Evolutionary conservation across 257 asterid genomes (phyloP), one percentile per base, ranked within the genome.

Genomic region (Scutellaria barbata): DNA sequence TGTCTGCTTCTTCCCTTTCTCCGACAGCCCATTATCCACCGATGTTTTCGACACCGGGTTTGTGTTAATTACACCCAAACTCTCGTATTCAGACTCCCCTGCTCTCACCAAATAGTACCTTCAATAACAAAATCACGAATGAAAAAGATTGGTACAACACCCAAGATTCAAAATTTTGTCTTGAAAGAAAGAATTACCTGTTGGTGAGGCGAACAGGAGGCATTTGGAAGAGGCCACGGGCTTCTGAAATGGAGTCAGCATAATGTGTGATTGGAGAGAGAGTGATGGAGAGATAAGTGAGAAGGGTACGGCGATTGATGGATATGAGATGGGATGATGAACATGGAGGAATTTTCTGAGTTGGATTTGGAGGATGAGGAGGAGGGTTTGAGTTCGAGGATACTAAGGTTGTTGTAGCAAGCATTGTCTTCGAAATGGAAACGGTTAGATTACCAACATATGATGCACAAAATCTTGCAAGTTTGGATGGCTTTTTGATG

Each of bases 191-290:
- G 4, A 13, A 42, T 40, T 73, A 90, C 98, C 92, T 81, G 80
- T 92, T 92, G 75, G 71, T 51, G 75, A 92, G 97, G 71, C 96
- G 95, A 82, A 80, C 69, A 1, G 97, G 98, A 30, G 97, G 97
- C 98, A 90, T 90, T 81, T 88, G 98, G 74, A 93, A 90, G 77
- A 93, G 92, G 57, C 97, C 98, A n/a, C 97, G 95, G 9, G 97
- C 98, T 25, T 86, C 73, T 5, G 97, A 77, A n/a, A 87, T 13
- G 65, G 73, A 73, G 72, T 60, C 66, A 11, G 74, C 84, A 64
- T 79, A 63, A 46, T 62, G 60, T 18, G 74, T 0, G 45, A 86
- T 85, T 39, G 94, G 96, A 30, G 89, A 4, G 58, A 84, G 58
- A 20, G 84, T 18, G 57, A 86, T 66, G 67, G 95, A 62, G 10